phyloP scores from a whole-genome alignment of 2,329 filamentous ascomycete species.

The Sporothrix sp. region DNA sequence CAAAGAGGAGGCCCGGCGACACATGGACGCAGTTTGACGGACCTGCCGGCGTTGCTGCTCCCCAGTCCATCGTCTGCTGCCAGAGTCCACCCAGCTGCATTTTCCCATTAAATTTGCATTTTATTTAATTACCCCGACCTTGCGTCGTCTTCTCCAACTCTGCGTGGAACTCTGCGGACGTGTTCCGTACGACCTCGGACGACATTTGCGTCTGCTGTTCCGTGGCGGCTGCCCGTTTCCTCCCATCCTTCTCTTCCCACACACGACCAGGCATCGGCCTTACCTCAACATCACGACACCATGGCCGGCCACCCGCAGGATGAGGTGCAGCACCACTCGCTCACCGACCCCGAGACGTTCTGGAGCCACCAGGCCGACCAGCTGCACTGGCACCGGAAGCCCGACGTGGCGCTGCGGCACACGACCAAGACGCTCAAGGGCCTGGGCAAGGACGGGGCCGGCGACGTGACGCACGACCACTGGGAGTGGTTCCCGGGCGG shows the following conservation, averaged over 20 bases:
- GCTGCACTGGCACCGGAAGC: constrained; percentile 72
- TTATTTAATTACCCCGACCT: neutral
- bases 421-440: constrained; percentile 49
- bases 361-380: constrained; percentile 67
- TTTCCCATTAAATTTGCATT: neutral
- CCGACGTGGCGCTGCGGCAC: constrained; percentile 49
- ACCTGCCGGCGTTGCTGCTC: too few relatives aligned
- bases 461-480: constrained; percentile 55
- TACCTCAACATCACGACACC: constrained; percentile 1
- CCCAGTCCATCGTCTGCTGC: too few relatives aligned
- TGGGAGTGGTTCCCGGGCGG: constrained; percentile 91
- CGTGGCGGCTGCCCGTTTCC: too few relatives aligned
- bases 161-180: too few relatives aligned
- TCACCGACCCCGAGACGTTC: constrained; percentile 61
- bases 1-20: neutral
- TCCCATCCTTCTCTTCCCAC: neutral
- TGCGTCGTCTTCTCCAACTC: neutral
- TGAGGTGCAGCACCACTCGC: constrained; percentile 44
- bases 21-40: neutral
- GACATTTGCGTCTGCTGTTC: too few relatives aligned
- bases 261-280: neutral
- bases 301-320: constrained; percentile 38
- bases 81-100: neutral
- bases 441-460: constrained; percentile 29
- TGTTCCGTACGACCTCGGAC: too few relatives aligned